Conservation (phyloP, 1,139 yeast genomes). For the Hyphopichia burtonii region DNA sequence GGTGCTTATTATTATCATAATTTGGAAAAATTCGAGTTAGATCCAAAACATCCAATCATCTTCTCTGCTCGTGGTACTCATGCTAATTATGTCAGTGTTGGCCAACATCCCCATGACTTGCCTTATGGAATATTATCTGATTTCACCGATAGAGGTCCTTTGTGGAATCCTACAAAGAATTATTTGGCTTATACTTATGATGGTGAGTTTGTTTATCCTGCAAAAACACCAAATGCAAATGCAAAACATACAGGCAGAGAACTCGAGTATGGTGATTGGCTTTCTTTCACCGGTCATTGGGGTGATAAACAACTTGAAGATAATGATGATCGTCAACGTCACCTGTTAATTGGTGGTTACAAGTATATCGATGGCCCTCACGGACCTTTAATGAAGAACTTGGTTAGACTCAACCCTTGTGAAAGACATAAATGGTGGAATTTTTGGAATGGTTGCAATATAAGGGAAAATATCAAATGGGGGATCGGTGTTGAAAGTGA, state of each 20-base stretch:
- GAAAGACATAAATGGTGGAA: constrained; percentile 89
- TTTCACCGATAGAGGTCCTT: constrained; percentile 90
- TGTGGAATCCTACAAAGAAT: constrained; percentile 90
- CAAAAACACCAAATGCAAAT: constrained; percentile 39
- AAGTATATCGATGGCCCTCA: constrained; percentile 87
- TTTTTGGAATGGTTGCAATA: constrained; percentile 73
- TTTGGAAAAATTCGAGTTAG: constrained; percentile 62
- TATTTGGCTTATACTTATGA: constrained; percentile 79
- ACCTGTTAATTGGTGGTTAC: constrained; percentile 84
- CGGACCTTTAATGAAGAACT: constrained; percentile 82
- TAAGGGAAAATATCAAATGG: constrained; percentile 69
- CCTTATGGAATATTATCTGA: constrained; percentile 90
- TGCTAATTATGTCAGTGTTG: constrained; percentile 94
- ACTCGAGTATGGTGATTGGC: constrained; percentile 70
- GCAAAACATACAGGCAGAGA: constrained; percentile 56
- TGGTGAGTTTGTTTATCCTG: constrained; percentile 46
- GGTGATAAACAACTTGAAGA: constrained; percentile 74
- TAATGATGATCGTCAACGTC: constrained; percentile 73
- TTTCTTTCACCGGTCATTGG: constrained; percentile 81
- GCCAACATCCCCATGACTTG: constrained; percentile 92
- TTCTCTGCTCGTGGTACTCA: constrained; percentile 96
- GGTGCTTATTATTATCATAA: constrained; percentile 79
- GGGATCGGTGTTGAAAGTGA: constrained; percentile 91
- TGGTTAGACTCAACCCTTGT: constrained; percentile 69
- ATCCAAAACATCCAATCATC: constrained; percentile 61